phyloP scores from a whole-genome alignment of 2,329 filamentous ascomycete genomes.

The Tothia fuscella region DNA sequence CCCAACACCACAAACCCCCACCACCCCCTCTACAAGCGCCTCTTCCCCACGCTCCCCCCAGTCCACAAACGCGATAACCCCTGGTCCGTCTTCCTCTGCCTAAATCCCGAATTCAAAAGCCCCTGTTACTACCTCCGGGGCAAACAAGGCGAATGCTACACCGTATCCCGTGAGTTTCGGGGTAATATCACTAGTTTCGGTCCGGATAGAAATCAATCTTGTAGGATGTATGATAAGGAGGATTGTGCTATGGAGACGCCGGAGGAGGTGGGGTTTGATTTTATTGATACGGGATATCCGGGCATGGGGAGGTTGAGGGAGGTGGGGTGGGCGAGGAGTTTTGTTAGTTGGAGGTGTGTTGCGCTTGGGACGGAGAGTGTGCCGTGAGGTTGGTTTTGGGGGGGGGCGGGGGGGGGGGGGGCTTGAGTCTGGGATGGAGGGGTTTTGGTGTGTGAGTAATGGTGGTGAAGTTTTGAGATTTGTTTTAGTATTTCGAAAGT shows the following conservation, averaged over 20 bases:
- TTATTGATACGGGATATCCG: not conserved
- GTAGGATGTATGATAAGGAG: not conserved
- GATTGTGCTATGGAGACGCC: not conserved
- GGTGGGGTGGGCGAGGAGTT: not conserved
- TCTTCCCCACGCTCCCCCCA: not conserved
- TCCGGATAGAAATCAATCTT: not conserved
- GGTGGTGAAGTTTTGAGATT: too few relatives aligned
- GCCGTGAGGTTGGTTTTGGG: too few relatives aligned
- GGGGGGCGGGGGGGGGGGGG: too few relatives aligned
- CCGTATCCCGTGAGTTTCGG: too few relatives aligned
- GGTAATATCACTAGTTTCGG: not conserved
- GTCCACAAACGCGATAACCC: not conserved
- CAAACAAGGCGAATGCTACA: not conserved
- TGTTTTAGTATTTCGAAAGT: too few relatives aligned
- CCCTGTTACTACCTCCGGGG: not conserved
- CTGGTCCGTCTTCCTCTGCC: not conserved
- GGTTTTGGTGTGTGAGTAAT: too few relatives aligned
- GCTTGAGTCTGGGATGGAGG: too few relatives aligned
- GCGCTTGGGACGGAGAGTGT: not conserved
- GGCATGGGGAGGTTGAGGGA: not conserved
- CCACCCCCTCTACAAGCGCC: not conserved
- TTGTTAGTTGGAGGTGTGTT: not conserved
- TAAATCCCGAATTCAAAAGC: not conserved
- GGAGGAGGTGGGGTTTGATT: not conserved
- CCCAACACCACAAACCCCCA: not conserved